phyloP scores from a whole-genome alignment of 208 protist species.

The Leishmania tarentolae region DNA sequence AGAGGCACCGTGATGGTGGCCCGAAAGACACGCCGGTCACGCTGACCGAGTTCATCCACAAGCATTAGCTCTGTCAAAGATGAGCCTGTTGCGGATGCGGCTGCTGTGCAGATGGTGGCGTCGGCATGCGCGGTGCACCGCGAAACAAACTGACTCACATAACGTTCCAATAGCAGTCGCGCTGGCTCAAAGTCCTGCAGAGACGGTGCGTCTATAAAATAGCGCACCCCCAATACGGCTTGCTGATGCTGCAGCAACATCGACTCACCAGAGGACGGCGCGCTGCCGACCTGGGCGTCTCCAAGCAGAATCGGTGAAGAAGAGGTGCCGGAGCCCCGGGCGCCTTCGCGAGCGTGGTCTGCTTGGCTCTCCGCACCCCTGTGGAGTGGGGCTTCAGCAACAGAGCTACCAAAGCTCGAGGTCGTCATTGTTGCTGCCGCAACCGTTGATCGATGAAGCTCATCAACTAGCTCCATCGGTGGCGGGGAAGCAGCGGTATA shows the following conservation, averaged over 20 bases:
- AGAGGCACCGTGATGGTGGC: conserved; percentile 77
- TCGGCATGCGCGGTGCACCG: background rate
- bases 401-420: background rate
- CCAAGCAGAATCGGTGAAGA: background rate
- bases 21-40: conserved; percentile 62
- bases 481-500: conserved; percentile 54
- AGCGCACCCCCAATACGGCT: conserved; percentile 39
- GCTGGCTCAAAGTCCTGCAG: conserved; percentile 43
- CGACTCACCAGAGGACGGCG: conserved; percentile 45
- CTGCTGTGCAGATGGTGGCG: background rate
- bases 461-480: conserved; percentile 47
- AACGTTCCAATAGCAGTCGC: conserved; percentile 44
- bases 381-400: background rate
- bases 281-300: background rate
- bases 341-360: background rate
- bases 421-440: conserved; percentile 2
- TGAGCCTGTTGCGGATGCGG: background rate
- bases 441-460: background rate
- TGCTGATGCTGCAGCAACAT: conserved; percentile 61
- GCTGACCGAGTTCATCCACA: conserved; percentile 65
- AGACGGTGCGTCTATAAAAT: conserved; percentile 33
- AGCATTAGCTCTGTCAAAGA: conserved; percentile 46
- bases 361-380: background rate
- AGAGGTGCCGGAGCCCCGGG: background rate
- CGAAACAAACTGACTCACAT: conserved; percentile 35